Base-by-base conservation (phyloP, 352 stramenopile species). In the Globisporangium megalacanthum region DNA sequence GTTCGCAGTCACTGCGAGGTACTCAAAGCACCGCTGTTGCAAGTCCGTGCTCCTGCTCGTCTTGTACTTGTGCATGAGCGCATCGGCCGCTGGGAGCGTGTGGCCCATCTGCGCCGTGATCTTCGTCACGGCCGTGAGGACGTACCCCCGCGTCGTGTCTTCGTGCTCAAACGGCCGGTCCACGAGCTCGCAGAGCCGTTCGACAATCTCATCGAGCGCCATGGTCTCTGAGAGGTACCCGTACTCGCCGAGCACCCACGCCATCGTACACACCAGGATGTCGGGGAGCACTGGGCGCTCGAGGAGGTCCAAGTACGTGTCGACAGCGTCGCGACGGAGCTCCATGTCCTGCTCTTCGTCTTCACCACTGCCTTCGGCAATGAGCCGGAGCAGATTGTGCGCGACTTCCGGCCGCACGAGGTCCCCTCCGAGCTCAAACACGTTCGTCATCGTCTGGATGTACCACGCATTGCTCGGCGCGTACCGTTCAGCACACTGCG, bases 221-320 rank as follows among this genome's bases (percentile, higher is more conserved):
- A 96, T 95, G 19, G 76, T 79, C 6, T 97, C 89, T 19, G 92
- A 97, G 39, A 99, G 78, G 69, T 99, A 99, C 17, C 91, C 97
- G 72, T 99, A 99, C 83, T 99, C 97, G 46, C 98, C 98, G 44
- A 99, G 86, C 33, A 98, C 93, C 97, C 97, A 99, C 6, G 97
- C 86, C 83, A 99, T 98, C 4, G 97, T 98, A 69, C 92, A 98
- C 66, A 99, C 86, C 45, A 99, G 79, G 41, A 99, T 96, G 64
- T 95, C 86, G 3, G 96, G 92, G 44, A 99, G 81, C 50, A 97
- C 82, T n/a, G 95, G 90, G 44, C 90, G 95, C 36, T 98, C 93
- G 47, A 99, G 79, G 33, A 99, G 69, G 59, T 97, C 94, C 20
- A 98, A 70, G 67, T 99, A 99, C 29, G 97, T 97, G 65, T 99